phyloP scores from a whole-genome alignment of 805 yeast genomes.

The Wickerhamiella sergipiensis region DNA sequence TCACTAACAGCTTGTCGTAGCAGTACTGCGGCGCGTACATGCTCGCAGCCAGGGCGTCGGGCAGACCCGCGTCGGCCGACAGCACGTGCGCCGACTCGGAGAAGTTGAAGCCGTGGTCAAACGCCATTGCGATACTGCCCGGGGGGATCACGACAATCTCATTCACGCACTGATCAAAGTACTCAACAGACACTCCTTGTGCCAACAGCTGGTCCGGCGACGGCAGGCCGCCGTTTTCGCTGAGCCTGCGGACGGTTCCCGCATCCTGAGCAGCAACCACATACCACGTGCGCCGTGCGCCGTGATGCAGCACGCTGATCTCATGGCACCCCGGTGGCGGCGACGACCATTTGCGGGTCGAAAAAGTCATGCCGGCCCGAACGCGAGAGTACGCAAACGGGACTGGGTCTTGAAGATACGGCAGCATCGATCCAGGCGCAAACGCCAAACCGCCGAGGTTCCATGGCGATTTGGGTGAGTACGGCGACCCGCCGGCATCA shows the following conservation, averaged over 20 bases:
- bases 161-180: conserved; percentile 55
- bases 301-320: conserved; percentile 73
- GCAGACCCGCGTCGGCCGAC: background rate
- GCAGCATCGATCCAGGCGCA: conserved; percentile 52
- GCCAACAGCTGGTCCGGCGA: conserved; percentile 41
- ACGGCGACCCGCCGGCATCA: background rate
- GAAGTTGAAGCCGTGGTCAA: conserved; percentile 8
- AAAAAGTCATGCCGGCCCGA: background rate
- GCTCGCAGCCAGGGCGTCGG: background rate
- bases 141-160: conserved; percentile 68
- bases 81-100: background rate
- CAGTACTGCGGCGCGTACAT: background rate
- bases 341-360: background rate
- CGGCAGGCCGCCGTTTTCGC: conserved; percentile 22
- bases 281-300: conserved; percentile 78
- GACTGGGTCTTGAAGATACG: conserved; percentile 32
- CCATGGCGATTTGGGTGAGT: conserved; percentile 33
- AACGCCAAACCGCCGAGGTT: conserved; percentile 62
- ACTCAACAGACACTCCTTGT: conserved; percentile 34
- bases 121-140: background rate
- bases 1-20: background rate
- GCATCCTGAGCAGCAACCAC: conserved; percentile 57
- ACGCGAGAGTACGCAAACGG: background rate
- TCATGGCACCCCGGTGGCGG: conserved; percentile 35
- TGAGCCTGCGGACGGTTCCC: conserved; percentile 24